phyloP scores from a whole-genome alignment of 2,329 filamentous ascomycete genomes.

The Orbilia javanica region DNA sequence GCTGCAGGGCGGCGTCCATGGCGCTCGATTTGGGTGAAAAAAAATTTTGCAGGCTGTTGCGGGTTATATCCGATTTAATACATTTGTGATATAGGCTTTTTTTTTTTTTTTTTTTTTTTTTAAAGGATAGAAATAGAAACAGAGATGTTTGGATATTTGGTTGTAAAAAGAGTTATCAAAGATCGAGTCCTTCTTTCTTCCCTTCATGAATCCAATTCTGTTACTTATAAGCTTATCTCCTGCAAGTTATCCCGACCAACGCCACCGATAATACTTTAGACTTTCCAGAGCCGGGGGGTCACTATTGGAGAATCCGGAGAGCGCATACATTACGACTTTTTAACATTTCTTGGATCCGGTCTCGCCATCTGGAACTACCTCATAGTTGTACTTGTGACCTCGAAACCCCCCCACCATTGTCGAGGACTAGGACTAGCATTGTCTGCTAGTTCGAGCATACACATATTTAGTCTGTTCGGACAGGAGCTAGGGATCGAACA shows the following conservation, averaged over 20 bases:
- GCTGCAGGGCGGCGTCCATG: conserved; percentile 26
- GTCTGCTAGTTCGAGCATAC: no score
- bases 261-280: background rate
- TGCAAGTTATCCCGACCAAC: no score
- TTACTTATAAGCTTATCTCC: background rate
- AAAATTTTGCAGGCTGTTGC: background rate
- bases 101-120: background rate
- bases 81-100: background rate
- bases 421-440: background rate
- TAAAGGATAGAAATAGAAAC: background rate
- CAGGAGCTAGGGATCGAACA: background rate
- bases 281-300: background rate
- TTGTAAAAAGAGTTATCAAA: background rate
- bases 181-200: background rate
- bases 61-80: background rate
- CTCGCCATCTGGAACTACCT: background rate
- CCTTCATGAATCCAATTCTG: no score
- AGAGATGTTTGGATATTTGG: background rate
- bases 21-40: conserved; percentile 5
- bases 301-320: background rate
- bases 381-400: conserved; percentile 5
- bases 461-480: background rate
- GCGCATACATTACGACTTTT: no score
- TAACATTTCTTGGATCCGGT: conserved; percentile 2
- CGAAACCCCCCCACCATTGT: conserved; percentile 8